phyloP scores from a whole-genome alignment of 148 eudicot genomes.

The Camellia japonica region DNA sequence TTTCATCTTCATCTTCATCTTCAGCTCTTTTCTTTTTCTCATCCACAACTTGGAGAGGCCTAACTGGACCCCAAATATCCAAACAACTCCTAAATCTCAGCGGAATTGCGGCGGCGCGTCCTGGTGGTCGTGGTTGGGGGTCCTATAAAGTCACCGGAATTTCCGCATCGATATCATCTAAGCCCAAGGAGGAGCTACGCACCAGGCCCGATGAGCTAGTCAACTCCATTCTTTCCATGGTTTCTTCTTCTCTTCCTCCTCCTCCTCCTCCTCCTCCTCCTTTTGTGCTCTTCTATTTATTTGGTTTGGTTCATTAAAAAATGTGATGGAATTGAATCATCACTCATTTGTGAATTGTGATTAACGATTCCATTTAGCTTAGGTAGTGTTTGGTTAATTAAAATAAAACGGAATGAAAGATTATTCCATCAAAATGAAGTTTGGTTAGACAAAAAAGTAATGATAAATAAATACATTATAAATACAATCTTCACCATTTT shows the following conservation, averaged over 20 bases:
- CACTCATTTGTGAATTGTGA: too few species aligned
- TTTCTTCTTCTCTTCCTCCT: not conserved
- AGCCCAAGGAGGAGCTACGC: constrained; percentile 25
- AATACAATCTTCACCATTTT: too few species aligned
- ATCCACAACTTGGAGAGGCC: not conserved
- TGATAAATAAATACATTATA: too few species aligned
- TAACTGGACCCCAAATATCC: not conserved
- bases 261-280: not conserved
- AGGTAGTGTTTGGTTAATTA: too few species aligned
- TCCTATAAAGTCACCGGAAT: constrained; percentile 6
- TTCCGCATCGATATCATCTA: constrained; percentile 40
- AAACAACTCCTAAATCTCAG: not conserved
- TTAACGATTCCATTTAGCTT: too few species aligned
- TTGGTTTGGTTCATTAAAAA: not conserved
- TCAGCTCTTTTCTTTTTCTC: not conserved
- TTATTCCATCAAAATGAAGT: too few species aligned
- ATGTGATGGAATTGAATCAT: not conserved
- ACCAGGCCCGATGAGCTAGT: constrained; percentile 38
- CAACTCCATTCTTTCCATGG: constrained; percentile 54
- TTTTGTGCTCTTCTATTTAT: too few species aligned
- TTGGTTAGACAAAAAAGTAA: too few species aligned
- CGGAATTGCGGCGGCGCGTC: not conserved
- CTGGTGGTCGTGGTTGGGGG: not conserved
- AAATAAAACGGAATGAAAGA: too few species aligned
- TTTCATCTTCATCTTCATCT: not conserved